Evolutionary conservation across 768 basidiomycete genomes (phyloP).

Genomic region (Suillus cothurnatus): DNA sequence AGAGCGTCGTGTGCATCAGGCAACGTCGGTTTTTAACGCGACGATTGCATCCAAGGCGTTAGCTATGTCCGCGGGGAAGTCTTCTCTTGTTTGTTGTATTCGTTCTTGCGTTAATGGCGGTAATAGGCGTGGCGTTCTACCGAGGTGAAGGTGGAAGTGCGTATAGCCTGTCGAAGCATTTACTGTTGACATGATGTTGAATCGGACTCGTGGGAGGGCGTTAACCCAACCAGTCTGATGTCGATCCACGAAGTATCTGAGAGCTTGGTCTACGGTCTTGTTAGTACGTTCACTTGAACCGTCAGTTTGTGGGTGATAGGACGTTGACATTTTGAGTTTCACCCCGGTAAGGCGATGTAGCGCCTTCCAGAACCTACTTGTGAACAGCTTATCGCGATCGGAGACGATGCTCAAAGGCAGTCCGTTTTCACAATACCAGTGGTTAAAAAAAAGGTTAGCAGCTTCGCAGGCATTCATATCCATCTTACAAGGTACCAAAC

Average conservation of each 20-base stretch:
- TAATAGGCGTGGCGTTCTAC: background rate
- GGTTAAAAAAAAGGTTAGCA: slow-evolving; percentile 23
- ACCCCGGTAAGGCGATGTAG: slow-evolving; percentile 15
- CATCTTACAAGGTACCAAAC: slow-evolving; percentile 5
- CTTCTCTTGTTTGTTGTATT: no score
- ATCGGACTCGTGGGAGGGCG: slow-evolving; percentile 7
- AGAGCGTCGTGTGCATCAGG: no score
- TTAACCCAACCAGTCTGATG: slow-evolving; percentile 19
- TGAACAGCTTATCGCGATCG: background rate
- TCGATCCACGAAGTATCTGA: slow-evolving; percentile 4
- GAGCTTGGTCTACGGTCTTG: slow-evolving; percentile 16
- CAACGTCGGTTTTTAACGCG: no score
- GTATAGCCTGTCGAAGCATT: slow-evolving; percentile 18
- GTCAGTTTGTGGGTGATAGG: slow-evolving; percentile 17
- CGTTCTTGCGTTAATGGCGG: background rate
- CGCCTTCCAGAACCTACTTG: background rate
- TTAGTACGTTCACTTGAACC: slow-evolving; percentile 21
- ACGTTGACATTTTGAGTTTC: slow-evolving; percentile 22
- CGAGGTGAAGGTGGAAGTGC: slow-evolving; percentile 12
- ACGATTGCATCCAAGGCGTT: no score
- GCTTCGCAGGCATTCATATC: slow-evolving; percentile 16
- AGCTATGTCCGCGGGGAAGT: no score
- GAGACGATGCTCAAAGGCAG: accelerated
- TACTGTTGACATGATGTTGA: slow-evolving; percentile 18
- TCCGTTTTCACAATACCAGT: background rate